Evolutionary conservation across 1,284 basidiomycete genomes (phyloP), one percentile per base, ranked within the genome.

Genomic region (Ustilago hordei): DNA sequence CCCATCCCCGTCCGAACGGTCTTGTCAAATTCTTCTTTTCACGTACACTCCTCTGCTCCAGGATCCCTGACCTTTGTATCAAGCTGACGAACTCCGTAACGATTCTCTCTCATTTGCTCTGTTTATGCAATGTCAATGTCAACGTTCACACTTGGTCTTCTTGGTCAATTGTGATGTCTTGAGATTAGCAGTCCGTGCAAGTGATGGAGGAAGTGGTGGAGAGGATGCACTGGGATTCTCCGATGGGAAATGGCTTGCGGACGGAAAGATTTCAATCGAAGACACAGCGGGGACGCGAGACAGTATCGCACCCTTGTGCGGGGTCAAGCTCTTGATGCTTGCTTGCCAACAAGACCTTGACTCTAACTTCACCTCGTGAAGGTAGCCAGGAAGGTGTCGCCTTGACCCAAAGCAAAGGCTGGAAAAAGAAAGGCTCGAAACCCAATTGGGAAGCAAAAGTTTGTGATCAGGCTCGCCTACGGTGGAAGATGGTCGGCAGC

Each of bases 391-490:
- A 45, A 7, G n/a, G 43, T 7, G n/a, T 5, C 6, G n/a, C 43
- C 13, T 45, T 45, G n/a, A 19, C n/a, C n/a, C 43, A 8, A 50
- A 50, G 48, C 48, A 50, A 32, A 17, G 31, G 31, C 28, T 32
- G 12, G 32, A 28, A 50, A 50, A 50, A 50, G 3, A 5, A 32
- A 23, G 8, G 23, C 4, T 28, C 9, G 1, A 15, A 12, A 12
- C 48, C 48, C 28, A 15, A 31, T n/a, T 50, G 31, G 48, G 48
- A 31, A 50, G 11, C 7, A 12, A 28, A 36, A 41, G 38, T 41
- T 55, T 39, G 54, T 39, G 15, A 55, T 41, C 54, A 55, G 41
- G n/a, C 36, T 36, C 54, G 54, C 48, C 54, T 41, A 38, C 34
- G n/a, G 54, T 19, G 28, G 28, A 45, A n/a, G 43, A 45, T 45